A percentile compares a stretch with the other conserved stretches of the same genome.
Conservation (phyloP, 1,139 yeast genomes). For the Lodderomyces elongisporus region DNA sequence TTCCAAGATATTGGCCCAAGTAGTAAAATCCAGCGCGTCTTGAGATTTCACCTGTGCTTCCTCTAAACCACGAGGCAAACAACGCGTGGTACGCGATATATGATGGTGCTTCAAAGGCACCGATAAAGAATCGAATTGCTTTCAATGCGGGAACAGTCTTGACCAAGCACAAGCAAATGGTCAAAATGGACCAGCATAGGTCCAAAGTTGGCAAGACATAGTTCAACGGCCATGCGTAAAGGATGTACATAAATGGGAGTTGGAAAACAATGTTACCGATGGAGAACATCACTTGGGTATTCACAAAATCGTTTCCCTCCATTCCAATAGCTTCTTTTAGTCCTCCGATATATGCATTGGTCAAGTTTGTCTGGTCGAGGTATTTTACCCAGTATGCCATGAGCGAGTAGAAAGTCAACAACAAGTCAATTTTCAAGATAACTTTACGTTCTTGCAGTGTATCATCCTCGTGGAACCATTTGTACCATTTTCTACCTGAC, state of each 20-base stretch:
- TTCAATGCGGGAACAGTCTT: constrained; percentile 44
- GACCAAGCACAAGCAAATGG: constrained; percentile 50
- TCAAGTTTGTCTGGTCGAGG: constrained; percentile 55
- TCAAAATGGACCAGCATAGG: constrained; percentile 62
- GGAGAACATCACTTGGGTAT: constrained; percentile 54
- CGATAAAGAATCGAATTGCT: constrained; percentile 57
- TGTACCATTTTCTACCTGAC: constrained; percentile 48
- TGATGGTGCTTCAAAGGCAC: constrained; percentile 58
- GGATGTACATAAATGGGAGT: constrained; percentile 42
- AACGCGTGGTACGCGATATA: constrained; percentile 58
- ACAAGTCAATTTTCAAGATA: constrained; percentile 56
- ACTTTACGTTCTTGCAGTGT: constrained; percentile 52
- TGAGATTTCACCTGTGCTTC: constrained; percentile 46
- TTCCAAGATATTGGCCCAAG: constrained; percentile 57
- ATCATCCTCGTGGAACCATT: constrained; percentile 59
- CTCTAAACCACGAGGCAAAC: constrained; percentile 57
- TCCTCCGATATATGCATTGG: constrained; percentile 68
- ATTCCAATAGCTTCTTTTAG: constrained; percentile 55
- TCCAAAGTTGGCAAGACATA: constrained; percentile 56
- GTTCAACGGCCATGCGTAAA: constrained; percentile 47
- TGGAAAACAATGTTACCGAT: constrained; percentile 59
- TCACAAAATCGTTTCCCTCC: constrained; percentile 62
- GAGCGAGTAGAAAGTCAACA: constrained; percentile 55
- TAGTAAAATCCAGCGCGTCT: constrained; percentile 60
- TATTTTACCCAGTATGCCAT: constrained; percentile 70